These are phyloP conservation scores for Fusarium nelsonii DNA, from an alignment of 2,329 filamentous ascomycete species.

Conservation along the genomic window DNA sequence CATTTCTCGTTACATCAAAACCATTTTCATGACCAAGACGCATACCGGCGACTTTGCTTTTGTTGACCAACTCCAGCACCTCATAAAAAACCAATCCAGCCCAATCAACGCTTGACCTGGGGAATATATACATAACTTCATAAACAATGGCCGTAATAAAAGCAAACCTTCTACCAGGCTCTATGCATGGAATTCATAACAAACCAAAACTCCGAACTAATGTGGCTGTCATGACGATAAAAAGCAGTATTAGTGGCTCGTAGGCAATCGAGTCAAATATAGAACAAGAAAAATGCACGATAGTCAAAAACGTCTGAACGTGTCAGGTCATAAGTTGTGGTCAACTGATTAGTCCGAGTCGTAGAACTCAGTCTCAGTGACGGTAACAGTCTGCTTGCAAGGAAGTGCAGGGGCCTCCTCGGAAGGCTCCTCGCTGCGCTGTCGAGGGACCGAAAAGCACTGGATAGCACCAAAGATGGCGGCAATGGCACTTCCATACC, in stretches of 20 bases:
- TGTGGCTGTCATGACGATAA: constrained; percentile 4
- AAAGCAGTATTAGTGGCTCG: constrained; percentile 7
- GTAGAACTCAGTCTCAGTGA: constrained; percentile 51
- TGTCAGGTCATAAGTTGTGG: background rate
- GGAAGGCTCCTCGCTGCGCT: constrained; percentile 43
- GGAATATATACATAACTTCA: constrained; percentile 30
- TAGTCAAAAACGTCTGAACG: background rate
- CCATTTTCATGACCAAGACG: constrained; percentile 8
- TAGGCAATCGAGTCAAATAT: constrained; percentile 8
- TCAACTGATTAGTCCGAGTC: constrained; percentile 38
- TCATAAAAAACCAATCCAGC: background rate
- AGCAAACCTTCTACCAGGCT: constrained; percentile 4
- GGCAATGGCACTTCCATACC: constrained; percentile 71
- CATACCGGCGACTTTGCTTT: constrained; percentile 2
- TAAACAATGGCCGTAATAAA: constrained; percentile 17
- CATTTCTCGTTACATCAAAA: background rate
- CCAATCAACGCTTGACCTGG: constrained; percentile 19
- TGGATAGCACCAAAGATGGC: constrained; percentile 70
- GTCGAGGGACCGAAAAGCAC: constrained; percentile 66
- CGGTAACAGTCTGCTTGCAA: constrained; percentile 38
- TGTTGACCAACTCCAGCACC: constrained; percentile 21
- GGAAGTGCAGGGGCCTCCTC: constrained; percentile 49
- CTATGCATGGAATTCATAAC: constrained; percentile 3
- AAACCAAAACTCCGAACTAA: constrained; percentile 26
- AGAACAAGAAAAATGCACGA: background rate